Evolutionary conservation across 345 rosid genomes (phyloP).

Genomic region (Eucalyptus pumila): DNA sequence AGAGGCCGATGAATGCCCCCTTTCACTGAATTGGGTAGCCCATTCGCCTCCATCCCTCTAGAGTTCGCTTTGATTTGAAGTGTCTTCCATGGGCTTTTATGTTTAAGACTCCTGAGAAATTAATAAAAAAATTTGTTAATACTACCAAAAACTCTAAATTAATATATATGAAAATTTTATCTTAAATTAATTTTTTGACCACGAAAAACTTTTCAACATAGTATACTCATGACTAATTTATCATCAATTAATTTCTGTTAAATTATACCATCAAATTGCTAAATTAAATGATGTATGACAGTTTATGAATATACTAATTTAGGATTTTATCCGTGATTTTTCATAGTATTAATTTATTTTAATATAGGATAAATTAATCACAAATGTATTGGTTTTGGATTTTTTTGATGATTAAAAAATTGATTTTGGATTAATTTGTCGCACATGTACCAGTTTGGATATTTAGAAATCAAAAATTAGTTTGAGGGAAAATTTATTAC

Average conservation of each 20-base stretch:
- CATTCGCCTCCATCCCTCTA: background rate
- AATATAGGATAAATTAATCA: too few relatives aligned
- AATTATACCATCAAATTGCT: accelerated
- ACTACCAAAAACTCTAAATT: too few relatives aligned
- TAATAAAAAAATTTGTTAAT: background rate
- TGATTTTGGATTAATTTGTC: too few relatives aligned
- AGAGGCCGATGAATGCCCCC: background rate
- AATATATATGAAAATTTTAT: too few relatives aligned
- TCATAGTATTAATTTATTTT: too few relatives aligned
- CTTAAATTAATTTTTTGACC: too few relatives aligned
- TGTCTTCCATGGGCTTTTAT: background rate
- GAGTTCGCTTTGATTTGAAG: background rate
- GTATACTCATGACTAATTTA: too few relatives aligned
- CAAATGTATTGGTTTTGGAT: accelerated
- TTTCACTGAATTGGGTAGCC: background rate
- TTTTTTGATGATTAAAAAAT: too few relatives aligned
- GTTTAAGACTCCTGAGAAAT: background rate
- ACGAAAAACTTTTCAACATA: too few relatives aligned
- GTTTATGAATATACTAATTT: too few relatives aligned
- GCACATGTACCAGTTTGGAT: accelerated
- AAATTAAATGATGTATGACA: accelerated
- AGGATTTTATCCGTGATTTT: accelerated
- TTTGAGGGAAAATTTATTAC: too few relatives aligned
- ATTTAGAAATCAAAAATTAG: too few relatives aligned
- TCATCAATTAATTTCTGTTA: accelerated